phyloP scores from a whole-genome alignment of 371 early-diverging fungal genomes.

The Globomyces sp. region DNA sequence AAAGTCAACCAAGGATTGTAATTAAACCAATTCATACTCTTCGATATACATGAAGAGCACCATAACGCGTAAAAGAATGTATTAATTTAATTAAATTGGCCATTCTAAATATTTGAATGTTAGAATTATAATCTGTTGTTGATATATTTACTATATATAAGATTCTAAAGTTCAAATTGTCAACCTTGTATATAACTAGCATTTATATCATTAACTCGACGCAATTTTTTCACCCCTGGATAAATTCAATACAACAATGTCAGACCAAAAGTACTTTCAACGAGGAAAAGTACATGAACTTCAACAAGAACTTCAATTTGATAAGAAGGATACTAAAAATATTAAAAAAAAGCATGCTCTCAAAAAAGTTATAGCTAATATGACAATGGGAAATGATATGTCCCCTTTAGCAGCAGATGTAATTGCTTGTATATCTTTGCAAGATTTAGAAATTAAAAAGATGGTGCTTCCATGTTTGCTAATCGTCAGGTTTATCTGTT shows the following conservation, averaged over 20 bases:
- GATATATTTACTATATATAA: too few relatives aligned
- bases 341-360: conserved; percentile 84
- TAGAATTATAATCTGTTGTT: too few relatives aligned
- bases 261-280: conserved; percentile 79
- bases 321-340: conserved; percentile 86
- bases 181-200: too few relatives aligned
- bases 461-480: conserved; percentile 57
- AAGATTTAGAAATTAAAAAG: conserved; percentile 80
- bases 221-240: too few relatives aligned
- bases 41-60: too few relatives aligned
- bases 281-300: conserved; percentile 95
- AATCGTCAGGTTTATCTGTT: conserved; percentile 34
- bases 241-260: not conserved
- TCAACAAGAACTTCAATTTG: conserved; percentile 83
- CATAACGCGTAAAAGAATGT: too few relatives aligned
- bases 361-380: conserved; percentile 96
- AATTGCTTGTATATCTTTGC: conserved; percentile 59
- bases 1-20: too few relatives aligned
- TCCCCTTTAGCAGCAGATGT: conserved; percentile 79
- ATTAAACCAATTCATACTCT: too few relatives aligned
- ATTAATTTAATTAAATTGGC: too few relatives aligned
- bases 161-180: too few relatives aligned
- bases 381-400: conserved; percentile 99
- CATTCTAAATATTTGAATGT: too few relatives aligned
- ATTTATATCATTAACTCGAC: too few relatives aligned